phyloP scores from a whole-genome alignment of 1,284 basidiomycete species.

The Ganoderma lingzhi region DNA sequence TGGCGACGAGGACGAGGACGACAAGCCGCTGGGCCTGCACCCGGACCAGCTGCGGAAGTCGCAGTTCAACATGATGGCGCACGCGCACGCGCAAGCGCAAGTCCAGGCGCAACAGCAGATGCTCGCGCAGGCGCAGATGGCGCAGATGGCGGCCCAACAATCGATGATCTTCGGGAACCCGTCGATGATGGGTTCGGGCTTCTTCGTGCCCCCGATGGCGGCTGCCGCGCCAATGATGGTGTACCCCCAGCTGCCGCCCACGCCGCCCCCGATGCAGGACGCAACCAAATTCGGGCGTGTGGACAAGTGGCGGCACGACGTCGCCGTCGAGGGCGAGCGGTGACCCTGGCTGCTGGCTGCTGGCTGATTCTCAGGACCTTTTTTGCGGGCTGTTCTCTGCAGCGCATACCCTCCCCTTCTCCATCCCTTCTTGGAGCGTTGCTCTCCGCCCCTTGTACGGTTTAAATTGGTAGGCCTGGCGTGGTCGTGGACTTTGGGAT shows the following conservation, averaged over 20 bases:
- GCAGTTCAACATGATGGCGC: constrained; percentile 68
- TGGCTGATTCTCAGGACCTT: not conserved
- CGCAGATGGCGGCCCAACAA: constrained; percentile 65
- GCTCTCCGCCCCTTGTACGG: not conserved
- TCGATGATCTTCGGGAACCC: constrained; percentile 75
- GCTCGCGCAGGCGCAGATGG: constrained; percentile 76
- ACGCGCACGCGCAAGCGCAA: constrained; percentile 55
- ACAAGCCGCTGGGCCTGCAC: constrained; percentile 70
- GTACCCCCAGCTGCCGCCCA: constrained; percentile 50
- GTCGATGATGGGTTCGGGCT: constrained; percentile 71
- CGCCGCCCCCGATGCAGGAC: constrained; percentile 71
- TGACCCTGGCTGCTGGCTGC: constrained; percentile 12
- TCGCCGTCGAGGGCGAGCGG: constrained; percentile 69
- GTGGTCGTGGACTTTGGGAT: constrained; percentile 15
- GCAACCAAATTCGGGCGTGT: constrained; percentile 71
- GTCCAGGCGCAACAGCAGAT: constrained; percentile 69
- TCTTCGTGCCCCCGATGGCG: constrained; percentile 62
- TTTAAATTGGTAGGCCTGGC: constrained; percentile 14
- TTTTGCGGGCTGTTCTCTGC: not conserved
- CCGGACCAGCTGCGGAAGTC: constrained; percentile 79
- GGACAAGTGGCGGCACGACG: constrained; percentile 81
- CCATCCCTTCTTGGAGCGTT: not conserved
- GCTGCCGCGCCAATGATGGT: constrained; percentile 61
- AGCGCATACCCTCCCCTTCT: not conserved
- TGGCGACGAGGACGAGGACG: constrained; percentile 49